Evolutionary conservation across 768 basidiomycete genomes (phyloP).

Genomic region (Candolleomyces eurysporus): DNA sequence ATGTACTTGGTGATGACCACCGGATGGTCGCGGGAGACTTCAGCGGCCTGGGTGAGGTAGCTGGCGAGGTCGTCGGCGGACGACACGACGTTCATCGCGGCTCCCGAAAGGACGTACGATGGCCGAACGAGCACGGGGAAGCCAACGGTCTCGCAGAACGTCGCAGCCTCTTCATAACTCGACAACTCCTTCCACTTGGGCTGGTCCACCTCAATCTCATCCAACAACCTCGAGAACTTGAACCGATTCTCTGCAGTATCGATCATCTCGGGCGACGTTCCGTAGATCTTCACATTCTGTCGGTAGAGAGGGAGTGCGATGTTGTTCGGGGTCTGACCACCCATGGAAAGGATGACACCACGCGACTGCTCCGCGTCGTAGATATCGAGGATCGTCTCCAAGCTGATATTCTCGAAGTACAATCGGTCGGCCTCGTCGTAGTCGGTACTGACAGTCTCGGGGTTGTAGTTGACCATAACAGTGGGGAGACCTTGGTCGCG

Average conservation of each 20-base stretch:
- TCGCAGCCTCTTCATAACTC: slow-evolving; percentile 80
- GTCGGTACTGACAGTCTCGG: slow-evolving; percentile 98
- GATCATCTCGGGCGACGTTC: slow-evolving; percentile 99
- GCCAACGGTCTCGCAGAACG: slow-evolving; percentile 90
- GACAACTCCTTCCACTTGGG: slow-evolving; percentile 97
- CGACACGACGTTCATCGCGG: slow-evolving; percentile 99
- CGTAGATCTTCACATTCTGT: slow-evolving; percentile 97
- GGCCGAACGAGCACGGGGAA: slow-evolving; percentile 97
- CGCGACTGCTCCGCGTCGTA: slow-evolving; percentile 88
- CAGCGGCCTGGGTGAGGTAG: slow-evolving; percentile 93
- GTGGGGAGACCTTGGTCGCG: slow-evolving; percentile 94
- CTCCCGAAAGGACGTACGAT: slow-evolving; percentile 98
- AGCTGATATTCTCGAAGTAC: slow-evolving; percentile 97
- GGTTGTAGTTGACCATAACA: slow-evolving; percentile 99
- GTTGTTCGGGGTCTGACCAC: slow-evolving; percentile 98
- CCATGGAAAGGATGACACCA: slow-evolving; percentile 96
- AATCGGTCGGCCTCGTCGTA: slow-evolving; percentile 98
- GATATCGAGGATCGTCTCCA: slow-evolving; percentile 96
- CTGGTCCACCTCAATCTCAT: slow-evolving; percentile 98
- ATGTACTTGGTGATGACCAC: slow-evolving; percentile 99
- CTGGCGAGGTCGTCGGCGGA: slow-evolving; percentile 86
- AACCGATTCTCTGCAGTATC: slow-evolving; percentile 98
- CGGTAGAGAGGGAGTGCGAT: slow-evolving; percentile 94
- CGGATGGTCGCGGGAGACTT: slow-evolving; percentile 85
- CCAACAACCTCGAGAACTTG: slow-evolving; percentile 98